Percentiles rank a stretch among this genome's conserved stretches.
Evolutionary conservation across 1,284 basidiomycete species (phyloP).

Genomic region (Ceratobasidium theobromae): DNA sequence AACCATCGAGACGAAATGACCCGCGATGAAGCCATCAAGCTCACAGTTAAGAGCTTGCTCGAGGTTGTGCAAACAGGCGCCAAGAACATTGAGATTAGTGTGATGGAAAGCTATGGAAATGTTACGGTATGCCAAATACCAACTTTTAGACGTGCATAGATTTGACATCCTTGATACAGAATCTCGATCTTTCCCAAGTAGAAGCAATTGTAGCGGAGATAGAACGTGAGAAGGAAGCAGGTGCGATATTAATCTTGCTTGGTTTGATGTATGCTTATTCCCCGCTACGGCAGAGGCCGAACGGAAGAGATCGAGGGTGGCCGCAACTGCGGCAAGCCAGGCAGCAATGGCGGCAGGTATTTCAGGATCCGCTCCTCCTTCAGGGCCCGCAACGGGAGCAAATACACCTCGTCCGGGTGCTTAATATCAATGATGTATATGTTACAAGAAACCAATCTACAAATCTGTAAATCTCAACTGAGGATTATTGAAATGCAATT

Average conservation of each 20-base stretch:
- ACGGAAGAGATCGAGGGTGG: slow-evolving; percentile 73
- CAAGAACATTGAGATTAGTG: slow-evolving; percentile 97
- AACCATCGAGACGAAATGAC: slow-evolving; percentile 92
- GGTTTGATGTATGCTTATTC: neutral
- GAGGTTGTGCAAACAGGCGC: slow-evolving; percentile 99
- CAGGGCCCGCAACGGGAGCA: slow-evolving; percentile 20
- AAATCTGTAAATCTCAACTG: neutral
- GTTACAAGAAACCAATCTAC: neutral
- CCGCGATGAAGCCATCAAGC: slow-evolving; percentile 88
- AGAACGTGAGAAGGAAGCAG: slow-evolving; percentile 93
- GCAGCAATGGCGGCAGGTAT: slow-evolving; percentile 73
- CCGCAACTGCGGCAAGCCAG: slow-evolving; percentile 79
- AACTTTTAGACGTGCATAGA: neutral
- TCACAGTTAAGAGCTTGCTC: slow-evolving; percentile 92
- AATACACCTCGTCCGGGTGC: slow-evolving; percentile 27
- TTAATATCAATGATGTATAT: neutral
- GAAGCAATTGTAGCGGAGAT: slow-evolving; percentile 89
- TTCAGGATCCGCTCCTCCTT: slow-evolving; percentile 20
- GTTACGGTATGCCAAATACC: slow-evolving; percentile 67
- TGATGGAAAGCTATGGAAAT: slow-evolving; percentile 92
- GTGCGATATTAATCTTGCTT: slow-evolving; percentile 48
- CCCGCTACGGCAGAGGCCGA: slow-evolving; percentile 67
- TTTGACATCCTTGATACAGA: slow-evolving; percentile 50
- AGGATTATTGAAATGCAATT: too few relatives aligned
- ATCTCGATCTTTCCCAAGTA: slow-evolving; percentile 81